Evolutionary conservation across 2,329 filamentous ascomycete genomes (phyloP).

Genomic region (Thielaviopsis ethacetica): DNA sequence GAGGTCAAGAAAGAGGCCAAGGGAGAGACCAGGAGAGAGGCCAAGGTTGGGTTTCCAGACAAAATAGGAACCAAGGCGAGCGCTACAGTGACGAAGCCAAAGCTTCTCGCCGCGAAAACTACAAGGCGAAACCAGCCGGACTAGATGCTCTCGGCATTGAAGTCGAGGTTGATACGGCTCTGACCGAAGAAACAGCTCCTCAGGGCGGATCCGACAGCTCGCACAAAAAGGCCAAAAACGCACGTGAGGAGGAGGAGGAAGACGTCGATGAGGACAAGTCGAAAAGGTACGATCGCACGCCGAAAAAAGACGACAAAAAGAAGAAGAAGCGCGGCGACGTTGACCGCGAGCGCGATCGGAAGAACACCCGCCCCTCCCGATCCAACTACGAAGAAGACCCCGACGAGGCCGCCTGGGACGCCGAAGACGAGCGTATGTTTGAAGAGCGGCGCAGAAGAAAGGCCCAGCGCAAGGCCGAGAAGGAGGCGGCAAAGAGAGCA

Average conservation of each 20-base stretch:
- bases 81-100: too few species aligned
- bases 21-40: not conserved
- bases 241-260: slow-evolving; percentile 2
- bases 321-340: slow-evolving; percentile 4
- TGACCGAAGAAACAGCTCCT: not conserved
- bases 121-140: not conserved
- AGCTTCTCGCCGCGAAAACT: not conserved
- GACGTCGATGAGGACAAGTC: slow-evolving; percentile 3
- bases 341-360: not conserved
- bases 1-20: not conserved
- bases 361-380: not conserved
- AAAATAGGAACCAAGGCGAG: not conserved
- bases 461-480: slow-evolving; percentile 9
- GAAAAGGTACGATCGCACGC: not conserved
- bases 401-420: slow-evolving; percentile 5
- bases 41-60: not conserved
- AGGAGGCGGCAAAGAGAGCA: slow-evolving; percentile 8
- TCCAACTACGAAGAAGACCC: slow-evolving; percentile 3
- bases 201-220: not conserved
- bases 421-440: slow-evolving; percentile 7
- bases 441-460: slow-evolving; percentile 7
- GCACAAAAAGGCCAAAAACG: not conserved
- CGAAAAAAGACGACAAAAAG: slow-evolving; percentile 2
- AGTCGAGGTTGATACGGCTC: not conserved
- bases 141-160: slow-evolving; percentile 6